Conservation (phyloP, 2,329 filamentous ascomycete species). For the Ascochyta koolunga region DNA sequence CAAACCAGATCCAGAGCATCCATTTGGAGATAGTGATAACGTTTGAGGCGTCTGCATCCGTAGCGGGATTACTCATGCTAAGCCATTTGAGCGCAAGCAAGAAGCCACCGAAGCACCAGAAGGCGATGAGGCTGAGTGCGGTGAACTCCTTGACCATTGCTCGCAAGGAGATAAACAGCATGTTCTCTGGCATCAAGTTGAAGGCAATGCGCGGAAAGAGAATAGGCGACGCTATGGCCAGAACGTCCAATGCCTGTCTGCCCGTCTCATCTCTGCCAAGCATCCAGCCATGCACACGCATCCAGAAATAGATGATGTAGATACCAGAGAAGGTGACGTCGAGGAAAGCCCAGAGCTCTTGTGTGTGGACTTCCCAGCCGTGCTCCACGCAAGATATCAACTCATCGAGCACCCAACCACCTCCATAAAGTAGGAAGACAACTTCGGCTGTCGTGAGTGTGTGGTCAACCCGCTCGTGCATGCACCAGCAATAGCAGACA, state of each 20-base stretch:
- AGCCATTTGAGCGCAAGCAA: constrained; percentile 81
- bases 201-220: constrained; percentile 81
- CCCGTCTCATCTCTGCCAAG: constrained; percentile 56
- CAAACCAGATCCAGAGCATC: constrained; percentile 96
- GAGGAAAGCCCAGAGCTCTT: constrained; percentile 87
- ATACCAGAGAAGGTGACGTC: constrained; percentile 79
- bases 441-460: constrained; percentile 65
- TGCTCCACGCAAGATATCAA: constrained; percentile 79
- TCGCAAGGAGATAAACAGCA: constrained; percentile 79
- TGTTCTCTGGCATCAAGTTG: constrained; percentile 81
- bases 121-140: constrained; percentile 74
- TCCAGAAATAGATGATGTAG: constrained; percentile 69
- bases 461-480: constrained; percentile 69
- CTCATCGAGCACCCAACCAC: constrained; percentile 81
- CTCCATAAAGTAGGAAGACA: constrained; percentile 73
- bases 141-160: constrained; percentile 88
- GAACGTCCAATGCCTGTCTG: constrained; percentile 75
- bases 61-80: constrained; percentile 51
- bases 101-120: constrained; percentile 86
- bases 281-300: constrained; percentile 70
- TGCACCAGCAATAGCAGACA: constrained; percentile 71
- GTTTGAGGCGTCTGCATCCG: constrained; percentile 54
- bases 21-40: constrained; percentile 79
- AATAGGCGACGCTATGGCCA: constrained; percentile 80
- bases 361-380: constrained; percentile 79